Base-by-base conservation (phyloP, 1,284 basidiomycete species). In the Coniferiporia weirii region DNA sequence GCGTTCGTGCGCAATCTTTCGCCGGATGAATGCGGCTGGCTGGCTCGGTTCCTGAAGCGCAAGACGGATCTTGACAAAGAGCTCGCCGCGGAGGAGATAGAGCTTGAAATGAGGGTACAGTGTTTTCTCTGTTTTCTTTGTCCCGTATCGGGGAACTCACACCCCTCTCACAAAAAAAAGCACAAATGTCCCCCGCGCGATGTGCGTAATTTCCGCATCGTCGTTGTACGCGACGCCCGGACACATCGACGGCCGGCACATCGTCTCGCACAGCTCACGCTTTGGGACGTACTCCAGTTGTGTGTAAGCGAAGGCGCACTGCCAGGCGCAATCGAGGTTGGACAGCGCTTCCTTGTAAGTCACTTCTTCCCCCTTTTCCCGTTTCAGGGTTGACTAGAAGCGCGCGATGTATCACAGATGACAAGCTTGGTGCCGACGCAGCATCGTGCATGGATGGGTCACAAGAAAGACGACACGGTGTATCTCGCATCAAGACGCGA, bases 131-230 rank as follows among this genome's bases (percentile, higher is more conserved):
- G 7, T 46, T 36, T 49, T 35, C 6, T 4, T 53, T 40, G 62
- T 38, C 60, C 20, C 38, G 67, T 17, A 34, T 27, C 32, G 59
- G 20, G 22, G 7, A 34, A 3, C 13, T 44, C 22, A 15, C 27
- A 27, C 15, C 17, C 9, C 17, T 46, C 52, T 34, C 46, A 40
- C 38, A 15, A 15, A 56, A 19, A 17, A 6, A 69, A 95, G 88
- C 71, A 72, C 15, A 66, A 76, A 13, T 95, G 87, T 67, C 93
- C 95, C 1, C 81, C 85, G 1, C 83, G 95, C 10, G 76, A 89
- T 20, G 87, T 94, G 12, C 83, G 89, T 47, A 84, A 80, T 60
- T 97, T 98, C 72, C 79, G 93, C 20, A 84, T 97, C 3, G 71
- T 95, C 7, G 75, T 87, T 12, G 80, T 91, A 19, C 75, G 81